Evolutionary conservation across 2,329 filamentous ascomycete genomes (phyloP), one percentile per base, ranked within the genome.

Genomic region (Fonsecaea multimorphosa): DNA sequence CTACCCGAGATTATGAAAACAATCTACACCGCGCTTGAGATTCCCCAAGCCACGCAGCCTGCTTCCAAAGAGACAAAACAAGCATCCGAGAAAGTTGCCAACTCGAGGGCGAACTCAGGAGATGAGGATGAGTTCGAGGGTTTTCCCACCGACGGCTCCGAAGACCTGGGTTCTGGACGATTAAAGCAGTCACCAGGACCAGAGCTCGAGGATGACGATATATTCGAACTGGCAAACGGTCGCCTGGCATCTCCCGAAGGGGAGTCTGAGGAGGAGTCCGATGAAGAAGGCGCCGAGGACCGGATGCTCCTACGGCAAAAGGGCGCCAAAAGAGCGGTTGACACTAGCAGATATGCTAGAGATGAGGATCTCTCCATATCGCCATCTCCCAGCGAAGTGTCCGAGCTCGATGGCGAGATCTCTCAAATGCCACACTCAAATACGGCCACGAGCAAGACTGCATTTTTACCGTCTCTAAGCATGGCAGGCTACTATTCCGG

Each of bases 401-500:
- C 59, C 9, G 58, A 58, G 24, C 36, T 16, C 27, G 53, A 36
- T 12, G 22, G 24, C 49, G 6, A 14, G 31, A n/a, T 1, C 11
- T 36, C 49, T 36, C 52, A 29, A 16, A 52, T 11, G 46, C 2
- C 29, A n/a, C 64, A 58, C 8, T 19, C 40, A 14, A 34, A 22
- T 3, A 34, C 56, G 14, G 29, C 57, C 2, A 19, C 58, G 2
- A 11, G 62, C 54, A 52, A 71, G 68, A 87, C 86, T 0, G 83
- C 83, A 2, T 89, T 89, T 76, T 76, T 89, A 16, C 87, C 87
- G 0, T 86, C 86, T 1, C 80, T 89, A 11, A 85, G 82, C 61
- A 83, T 86, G 75, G 85, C 83, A 16, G 85, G 85, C 44, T 89
- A 89, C 76, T 83, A 84, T 74, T 87, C 86, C n/a, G 87, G 86